A percentile compares a stretch with the other conserved stretches of the same genome.
phyloP scores from a whole-genome alignment of 1,139 yeast genomes.

The Zygosaccharomyces sapae region DNA sequence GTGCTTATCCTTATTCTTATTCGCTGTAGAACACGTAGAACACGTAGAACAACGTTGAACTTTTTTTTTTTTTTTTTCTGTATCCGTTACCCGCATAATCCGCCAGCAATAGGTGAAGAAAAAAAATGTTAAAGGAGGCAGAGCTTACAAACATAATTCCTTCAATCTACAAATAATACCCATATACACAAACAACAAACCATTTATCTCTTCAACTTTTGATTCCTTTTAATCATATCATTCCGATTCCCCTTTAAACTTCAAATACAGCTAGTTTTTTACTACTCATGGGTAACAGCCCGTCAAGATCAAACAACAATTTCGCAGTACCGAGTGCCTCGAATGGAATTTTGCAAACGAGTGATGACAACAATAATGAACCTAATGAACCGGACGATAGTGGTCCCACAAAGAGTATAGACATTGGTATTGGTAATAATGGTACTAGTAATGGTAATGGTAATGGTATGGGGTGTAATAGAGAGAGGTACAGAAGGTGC shows the following conservation, averaged over 20 bases:
- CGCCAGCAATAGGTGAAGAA: neutral
- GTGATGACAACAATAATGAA: conserved; percentile 33
- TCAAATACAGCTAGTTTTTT: neutral
- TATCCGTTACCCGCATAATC: neutral
- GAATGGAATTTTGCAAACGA: conserved; percentile 37
- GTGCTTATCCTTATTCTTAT: too few species aligned
- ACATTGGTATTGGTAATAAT: conserved; percentile 9
- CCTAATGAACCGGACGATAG: conserved; percentile 40
- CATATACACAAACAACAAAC: neutral
- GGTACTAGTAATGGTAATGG: neutral
- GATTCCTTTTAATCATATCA: neutral
- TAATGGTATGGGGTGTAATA: neutral
- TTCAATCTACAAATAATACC: neutral
- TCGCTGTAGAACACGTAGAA: too few species aligned
- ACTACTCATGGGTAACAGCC: conserved; percentile 35
- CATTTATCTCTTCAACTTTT: neutral
- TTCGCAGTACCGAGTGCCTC: conserved; percentile 41
- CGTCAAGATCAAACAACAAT: conserved; percentile 34
- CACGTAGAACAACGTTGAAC: neutral
- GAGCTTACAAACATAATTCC: neutral
- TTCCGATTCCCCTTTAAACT: neutral
- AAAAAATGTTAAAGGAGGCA: neutral
- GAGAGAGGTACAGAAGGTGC: conserved; percentile 2
- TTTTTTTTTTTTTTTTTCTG: neutral
- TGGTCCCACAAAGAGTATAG: conserved; percentile 25